phyloP scores from a whole-genome alignment of 768 basidiomycete species.

The Lanmaoa rubissima region DNA sequence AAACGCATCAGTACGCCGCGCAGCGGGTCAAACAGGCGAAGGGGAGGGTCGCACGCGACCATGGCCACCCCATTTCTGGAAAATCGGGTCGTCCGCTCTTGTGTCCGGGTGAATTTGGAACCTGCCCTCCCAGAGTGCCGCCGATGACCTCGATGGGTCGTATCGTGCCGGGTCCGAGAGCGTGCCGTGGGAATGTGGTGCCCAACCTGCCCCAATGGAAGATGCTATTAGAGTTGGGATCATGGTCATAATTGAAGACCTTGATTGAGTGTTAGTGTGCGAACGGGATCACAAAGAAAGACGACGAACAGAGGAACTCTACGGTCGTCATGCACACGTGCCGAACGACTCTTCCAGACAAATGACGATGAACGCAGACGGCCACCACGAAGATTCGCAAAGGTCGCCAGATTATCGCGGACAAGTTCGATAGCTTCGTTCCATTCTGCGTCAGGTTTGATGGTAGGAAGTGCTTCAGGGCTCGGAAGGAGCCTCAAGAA shows the following conservation, averaged over 20 bases:
- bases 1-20: background rate
- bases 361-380: slow-evolving; percentile 83
- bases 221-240: slow-evolving; percentile 72
- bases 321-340: slow-evolving; percentile 51
- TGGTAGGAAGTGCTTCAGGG: slow-evolving; percentile 60
- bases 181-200: slow-evolving; percentile 52
- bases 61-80: slow-evolving; percentile 31
- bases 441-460: slow-evolving; percentile 63
- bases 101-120: slow-evolving; percentile 89
- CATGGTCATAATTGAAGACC: slow-evolving; percentile 73
- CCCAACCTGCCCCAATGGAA: slow-evolving; percentile 68
- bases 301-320: slow-evolving; percentile 47
- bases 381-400: slow-evolving; percentile 84
- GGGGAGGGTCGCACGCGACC: slow-evolving; percentile 13
- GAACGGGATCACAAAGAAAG: slow-evolving; percentile 9
- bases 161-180: slow-evolving; percentile 72
- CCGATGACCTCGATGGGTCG: slow-evolving; percentile 79
- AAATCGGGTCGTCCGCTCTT: slow-evolving; percentile 56
- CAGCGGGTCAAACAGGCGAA: slow-evolving; percentile 17
- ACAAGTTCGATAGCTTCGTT: slow-evolving; percentile 78
- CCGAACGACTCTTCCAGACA: slow-evolving; percentile 74
- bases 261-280: slow-evolving; percentile 33
- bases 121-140: slow-evolving; percentile 82
- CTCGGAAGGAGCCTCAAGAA: slow-evolving; percentile 58
- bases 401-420: slow-evolving; percentile 82